A percentile compares a stretch with the other conserved stretches of the same genome.
Conservation (phyloP, 345 rosid genomes). For the Eucalyptus pumila region DNA sequence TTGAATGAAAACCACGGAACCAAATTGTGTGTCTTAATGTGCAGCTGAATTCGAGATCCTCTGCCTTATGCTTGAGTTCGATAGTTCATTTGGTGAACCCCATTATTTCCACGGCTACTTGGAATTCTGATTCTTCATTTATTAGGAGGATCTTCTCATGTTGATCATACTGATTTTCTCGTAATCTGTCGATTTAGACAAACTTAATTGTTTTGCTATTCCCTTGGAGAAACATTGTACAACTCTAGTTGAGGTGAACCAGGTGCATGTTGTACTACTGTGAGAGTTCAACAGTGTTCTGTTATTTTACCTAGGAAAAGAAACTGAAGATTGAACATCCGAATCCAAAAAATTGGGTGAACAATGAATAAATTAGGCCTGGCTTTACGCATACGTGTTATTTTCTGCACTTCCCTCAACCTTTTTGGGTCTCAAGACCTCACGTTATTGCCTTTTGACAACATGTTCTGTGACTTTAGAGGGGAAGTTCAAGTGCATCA, state of each 20-base stretch:
- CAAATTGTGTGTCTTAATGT: background rate
- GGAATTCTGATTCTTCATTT: background rate
- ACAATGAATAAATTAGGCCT: background rate
- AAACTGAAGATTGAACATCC: background rate
- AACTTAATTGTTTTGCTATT: background rate
- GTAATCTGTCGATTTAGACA: background rate
- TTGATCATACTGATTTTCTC: background rate
- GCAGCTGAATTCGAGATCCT: background rate
- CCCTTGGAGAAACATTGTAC: background rate
- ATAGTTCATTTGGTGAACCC: background rate
- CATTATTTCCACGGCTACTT: background rate
- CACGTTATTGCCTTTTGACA: background rate
- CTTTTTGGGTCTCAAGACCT: background rate
- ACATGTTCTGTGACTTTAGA: background rate
- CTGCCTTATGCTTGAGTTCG: background rate
- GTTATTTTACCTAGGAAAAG: background rate
- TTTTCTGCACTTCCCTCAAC: background rate
- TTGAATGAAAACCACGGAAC: background rate
- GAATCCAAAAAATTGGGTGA: background rate
- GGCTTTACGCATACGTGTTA: background rate
- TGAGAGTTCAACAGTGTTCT: background rate
- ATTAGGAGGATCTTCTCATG: background rate
- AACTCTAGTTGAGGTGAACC: background rate
- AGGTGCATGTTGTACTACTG: background rate
- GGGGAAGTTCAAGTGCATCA: background rate